phyloP scores from a whole-genome alignment of 768 basidiomycete genomes.

The Russula sp. region DNA sequence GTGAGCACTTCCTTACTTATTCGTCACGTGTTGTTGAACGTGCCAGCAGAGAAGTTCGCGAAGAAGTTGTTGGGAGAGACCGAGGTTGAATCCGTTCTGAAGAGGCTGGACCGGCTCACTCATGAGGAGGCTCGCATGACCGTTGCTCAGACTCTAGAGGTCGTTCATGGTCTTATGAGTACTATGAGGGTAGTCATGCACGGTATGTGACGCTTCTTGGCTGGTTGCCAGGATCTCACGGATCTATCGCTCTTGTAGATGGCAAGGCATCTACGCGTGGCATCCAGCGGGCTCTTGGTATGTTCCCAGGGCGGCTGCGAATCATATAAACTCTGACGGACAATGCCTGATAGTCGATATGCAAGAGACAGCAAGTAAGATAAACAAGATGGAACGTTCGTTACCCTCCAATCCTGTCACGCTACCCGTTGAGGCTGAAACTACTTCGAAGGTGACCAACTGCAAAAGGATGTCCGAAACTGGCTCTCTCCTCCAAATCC shows the following conservation, averaged over 20 bases:
- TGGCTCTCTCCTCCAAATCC: no score
- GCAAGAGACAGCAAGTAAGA: neutral
- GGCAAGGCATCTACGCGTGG: neutral
- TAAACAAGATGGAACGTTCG: slow-evolving; percentile 11
- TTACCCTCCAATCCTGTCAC: neutral
- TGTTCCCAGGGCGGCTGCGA: neutral
- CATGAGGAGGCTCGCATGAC: neutral
- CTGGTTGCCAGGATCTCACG: neutral
- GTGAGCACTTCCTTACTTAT: neutral
- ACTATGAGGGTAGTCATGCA: neutral
- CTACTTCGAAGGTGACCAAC: neutral
- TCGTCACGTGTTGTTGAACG: neutral
- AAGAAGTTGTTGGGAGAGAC: slow-evolving; percentile 6
- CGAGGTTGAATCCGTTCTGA: neutral
- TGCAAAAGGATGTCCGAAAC: neutral
- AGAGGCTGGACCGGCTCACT: slow-evolving; percentile 2
- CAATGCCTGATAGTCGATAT: neutral
- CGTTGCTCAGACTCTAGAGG: neutral
- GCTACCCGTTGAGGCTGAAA: neutral
- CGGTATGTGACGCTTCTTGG: neutral
- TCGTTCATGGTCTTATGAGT: neutral
- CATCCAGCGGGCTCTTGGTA: neutral
- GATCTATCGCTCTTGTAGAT: neutral
- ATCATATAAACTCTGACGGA: neutral
- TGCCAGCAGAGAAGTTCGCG: neutral